Percentiles rank a stretch among this genome's conserved stretches.
These are phyloP conservation scores for Fagus crenata DNA, from an alignment of 306 rosid species.

Conservation along the genomic window DNA sequence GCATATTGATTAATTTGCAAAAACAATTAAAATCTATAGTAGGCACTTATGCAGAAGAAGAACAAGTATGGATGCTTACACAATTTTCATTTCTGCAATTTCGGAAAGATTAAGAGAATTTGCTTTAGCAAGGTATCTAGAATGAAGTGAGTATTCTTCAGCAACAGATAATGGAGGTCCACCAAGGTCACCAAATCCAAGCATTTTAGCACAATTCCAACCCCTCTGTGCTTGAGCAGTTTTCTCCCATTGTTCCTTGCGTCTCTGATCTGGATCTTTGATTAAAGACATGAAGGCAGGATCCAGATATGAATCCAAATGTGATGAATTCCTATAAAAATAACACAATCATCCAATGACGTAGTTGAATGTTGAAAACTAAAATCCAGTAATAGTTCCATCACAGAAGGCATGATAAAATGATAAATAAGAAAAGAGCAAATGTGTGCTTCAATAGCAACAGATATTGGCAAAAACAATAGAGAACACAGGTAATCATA, in stretches of 20 bases:
- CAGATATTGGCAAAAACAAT: slow-evolving; percentile 5
- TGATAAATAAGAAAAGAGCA: slow-evolving; percentile 13
- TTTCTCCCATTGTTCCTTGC: slow-evolving; percentile 95
- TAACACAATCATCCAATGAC: slow-evolving; percentile 22
- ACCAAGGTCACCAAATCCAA: slow-evolving; percentile 91
- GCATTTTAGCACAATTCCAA: slow-evolving; percentile 75
- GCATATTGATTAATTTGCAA: background rate
- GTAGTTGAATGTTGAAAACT: slow-evolving; percentile 13
- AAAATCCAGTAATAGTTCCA: slow-evolving; percentile 10
- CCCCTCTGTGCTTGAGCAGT: slow-evolving; percentile 86
- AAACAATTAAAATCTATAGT: background rate
- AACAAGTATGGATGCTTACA: slow-evolving; percentile 50
- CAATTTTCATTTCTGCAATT: slow-evolving; percentile 95
- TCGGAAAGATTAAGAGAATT: slow-evolving; percentile 87
- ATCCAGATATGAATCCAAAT: slow-evolving; percentile 83
- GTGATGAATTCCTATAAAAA: slow-evolving; percentile 68
- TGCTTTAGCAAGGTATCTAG: slow-evolving; percentile 96
- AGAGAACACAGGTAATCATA: background rate
- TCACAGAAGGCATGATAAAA: background rate
- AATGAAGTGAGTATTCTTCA: slow-evolving; percentile 93
- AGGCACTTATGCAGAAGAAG: slow-evolving; percentile 17
- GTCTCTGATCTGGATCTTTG: slow-evolving; percentile 97
- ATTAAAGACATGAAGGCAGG: slow-evolving; percentile 99
- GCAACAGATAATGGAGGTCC: slow-evolving; percentile 80
- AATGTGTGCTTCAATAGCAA: slow-evolving; percentile 13